These are phyloP conservation scores for Pelargonium myrrhifolium DNA, from an alignment of 441 rosid genomes.

Conservation along the genomic window DNA sequence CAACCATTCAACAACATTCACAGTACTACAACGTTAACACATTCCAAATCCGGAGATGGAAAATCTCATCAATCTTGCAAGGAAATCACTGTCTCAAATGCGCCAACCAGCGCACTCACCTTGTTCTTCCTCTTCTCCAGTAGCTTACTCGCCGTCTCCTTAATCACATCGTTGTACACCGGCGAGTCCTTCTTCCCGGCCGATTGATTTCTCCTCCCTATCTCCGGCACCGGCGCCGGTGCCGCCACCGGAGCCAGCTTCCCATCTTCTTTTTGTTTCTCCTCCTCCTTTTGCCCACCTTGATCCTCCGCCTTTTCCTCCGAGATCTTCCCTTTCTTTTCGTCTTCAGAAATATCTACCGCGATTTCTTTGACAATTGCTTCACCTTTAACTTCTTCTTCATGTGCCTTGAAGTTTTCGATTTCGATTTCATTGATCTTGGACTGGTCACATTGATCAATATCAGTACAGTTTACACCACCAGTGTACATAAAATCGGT, in stretches of 20 bases:
- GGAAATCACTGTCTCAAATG: conserved; percentile 51
- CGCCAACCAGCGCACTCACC: conserved; percentile 57
- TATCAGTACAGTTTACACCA: neutral
- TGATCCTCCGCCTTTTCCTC: too few relatives aligned
- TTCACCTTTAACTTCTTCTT: too few relatives aligned
- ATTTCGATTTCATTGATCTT: too few relatives aligned
- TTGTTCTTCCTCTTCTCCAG: conserved; percentile 35
- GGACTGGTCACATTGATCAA: neutral
- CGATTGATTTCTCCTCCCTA: neutral
- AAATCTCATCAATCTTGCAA: conserved; percentile 25
- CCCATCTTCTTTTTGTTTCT: neutral
- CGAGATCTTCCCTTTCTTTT: too few relatives aligned
- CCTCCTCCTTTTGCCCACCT: too few relatives aligned
- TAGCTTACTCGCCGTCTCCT: conserved; percentile 42
- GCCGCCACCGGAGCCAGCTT: neutral
- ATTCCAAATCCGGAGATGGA: too few relatives aligned
- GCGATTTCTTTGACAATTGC: too few relatives aligned
- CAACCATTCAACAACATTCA: too few relatives aligned
- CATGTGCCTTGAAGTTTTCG: too few relatives aligned
- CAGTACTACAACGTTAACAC: too few relatives aligned
- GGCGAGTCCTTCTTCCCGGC: conserved; percentile 22
- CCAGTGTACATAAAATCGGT: neutral
- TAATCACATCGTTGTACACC: conserved; percentile 42
- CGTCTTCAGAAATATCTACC: too few relatives aligned
- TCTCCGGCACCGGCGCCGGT: neutral